A percentile compares a stretch with the other conserved stretches of the same genome.
These are phyloP conservation scores for Amaranthus cruentus DNA, from an alignment of 148 eudicot species.

Conservation along the genomic window DNA sequence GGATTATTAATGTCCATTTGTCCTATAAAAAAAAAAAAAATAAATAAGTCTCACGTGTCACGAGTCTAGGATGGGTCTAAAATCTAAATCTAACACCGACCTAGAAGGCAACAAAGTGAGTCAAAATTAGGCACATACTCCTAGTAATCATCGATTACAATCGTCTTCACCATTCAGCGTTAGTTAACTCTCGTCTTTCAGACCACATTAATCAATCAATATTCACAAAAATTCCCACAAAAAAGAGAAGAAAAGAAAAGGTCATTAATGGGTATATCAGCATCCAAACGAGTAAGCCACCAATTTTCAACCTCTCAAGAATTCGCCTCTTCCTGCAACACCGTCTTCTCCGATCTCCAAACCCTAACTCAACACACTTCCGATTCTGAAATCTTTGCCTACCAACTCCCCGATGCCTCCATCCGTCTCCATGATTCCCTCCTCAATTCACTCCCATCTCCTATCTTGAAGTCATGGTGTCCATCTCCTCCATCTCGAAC, in stretches of 20 bases:
- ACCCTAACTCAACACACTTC: slow-evolving; percentile 54
- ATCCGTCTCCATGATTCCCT: slow-evolving; percentile 55
- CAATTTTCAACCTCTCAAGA: slow-evolving; percentile 37
- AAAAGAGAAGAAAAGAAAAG: background rate
- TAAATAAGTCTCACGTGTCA: too few species aligned
- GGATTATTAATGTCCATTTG: too few species aligned
- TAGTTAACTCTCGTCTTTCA: too few species aligned
- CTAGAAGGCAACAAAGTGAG: too few species aligned
- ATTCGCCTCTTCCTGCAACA: slow-evolving; percentile 56
- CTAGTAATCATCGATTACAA: too few species aligned
- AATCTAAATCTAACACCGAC: too few species aligned
- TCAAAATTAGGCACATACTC: too few species aligned
- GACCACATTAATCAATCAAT: too few species aligned
- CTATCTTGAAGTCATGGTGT: slow-evolving; percentile 49
- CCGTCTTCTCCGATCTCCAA: slow-evolving; percentile 44
- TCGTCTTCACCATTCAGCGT: too few species aligned
- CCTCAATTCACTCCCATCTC: slow-evolving; percentile 27
- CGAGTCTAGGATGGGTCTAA: too few species aligned
- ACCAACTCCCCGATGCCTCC: slow-evolving; percentile 71
- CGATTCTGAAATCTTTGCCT: slow-evolving; percentile 47
- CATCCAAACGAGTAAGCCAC: slow-evolving; percentile 48
- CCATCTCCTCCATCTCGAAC: slow-evolving; percentile 56
- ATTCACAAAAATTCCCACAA: background rate
- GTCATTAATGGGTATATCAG: slow-evolving; percentile 53
- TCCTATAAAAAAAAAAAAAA: too few species aligned